Evolutionary conservation across 2,329 filamentous ascomycete species (phyloP).

Genomic region (Polychaeton citri): DNA sequence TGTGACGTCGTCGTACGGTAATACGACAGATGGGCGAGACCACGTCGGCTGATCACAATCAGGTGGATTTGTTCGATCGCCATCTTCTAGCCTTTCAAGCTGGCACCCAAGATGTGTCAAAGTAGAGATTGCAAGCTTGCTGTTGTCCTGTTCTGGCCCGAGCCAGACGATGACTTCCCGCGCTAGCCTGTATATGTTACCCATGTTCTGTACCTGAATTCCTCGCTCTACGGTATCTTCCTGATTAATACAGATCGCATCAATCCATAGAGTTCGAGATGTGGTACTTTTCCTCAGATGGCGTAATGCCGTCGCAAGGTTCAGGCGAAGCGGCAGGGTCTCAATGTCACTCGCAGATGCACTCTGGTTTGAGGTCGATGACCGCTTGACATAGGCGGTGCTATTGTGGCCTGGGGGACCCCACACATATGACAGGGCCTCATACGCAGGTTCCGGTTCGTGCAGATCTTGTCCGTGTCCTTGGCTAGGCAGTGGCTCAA

Average conservation of each 20-base stretch:
- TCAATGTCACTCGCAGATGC: too few relatives aligned
- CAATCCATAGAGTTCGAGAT: slow-evolving; percentile 3
- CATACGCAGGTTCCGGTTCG: too few relatives aligned
- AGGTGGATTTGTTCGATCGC: not conserved
- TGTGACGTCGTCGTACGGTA: not conserved
- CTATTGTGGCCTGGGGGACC: too few relatives aligned
- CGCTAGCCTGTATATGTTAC: not conserved
- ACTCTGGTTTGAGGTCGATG: too few relatives aligned
- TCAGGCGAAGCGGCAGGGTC: not conserved
- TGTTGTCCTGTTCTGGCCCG: not conserved
- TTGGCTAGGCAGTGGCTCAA: too few relatives aligned
- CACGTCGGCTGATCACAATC: not conserved
- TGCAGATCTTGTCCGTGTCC: too few relatives aligned
- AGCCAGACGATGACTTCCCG: not conserved
- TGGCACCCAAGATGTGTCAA: not conserved
- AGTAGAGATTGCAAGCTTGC: not conserved
- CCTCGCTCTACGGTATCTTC: slow-evolving; percentile 1
- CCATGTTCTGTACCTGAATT: slow-evolving; percentile 3
- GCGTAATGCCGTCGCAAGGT: not conserved
- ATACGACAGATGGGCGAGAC: not conserved
- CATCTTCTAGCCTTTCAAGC: not conserved
- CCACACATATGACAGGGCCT: too few relatives aligned
- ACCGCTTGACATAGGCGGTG: too few relatives aligned
- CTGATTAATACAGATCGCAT: slow-evolving; percentile 5
- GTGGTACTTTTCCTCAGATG: not conserved